Evolutionary conservation across 2,329 filamentous ascomycete genomes (phyloP).

Genomic region (Fusarium brevicatenulatum): DNA sequence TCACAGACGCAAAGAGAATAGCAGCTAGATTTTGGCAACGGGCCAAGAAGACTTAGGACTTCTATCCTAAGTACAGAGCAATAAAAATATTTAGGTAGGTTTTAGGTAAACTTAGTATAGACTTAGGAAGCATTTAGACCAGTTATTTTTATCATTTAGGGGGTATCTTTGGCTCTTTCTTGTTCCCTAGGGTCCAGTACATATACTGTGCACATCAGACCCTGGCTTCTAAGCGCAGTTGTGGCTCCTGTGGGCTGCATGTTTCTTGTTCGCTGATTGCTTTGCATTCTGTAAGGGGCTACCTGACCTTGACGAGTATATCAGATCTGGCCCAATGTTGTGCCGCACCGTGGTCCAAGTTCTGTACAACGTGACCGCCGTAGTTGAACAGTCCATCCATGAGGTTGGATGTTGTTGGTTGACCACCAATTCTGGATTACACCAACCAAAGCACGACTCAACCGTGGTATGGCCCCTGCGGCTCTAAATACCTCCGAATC

Average conservation of each 20-base stretch:
- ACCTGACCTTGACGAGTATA: slow-evolving; percentile 2
- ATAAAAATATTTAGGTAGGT: neutral
- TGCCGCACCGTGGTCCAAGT: neutral
- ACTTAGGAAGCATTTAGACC: neutral
- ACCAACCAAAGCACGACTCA: slow-evolving; percentile 14
- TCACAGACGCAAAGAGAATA: slow-evolving; percentile 15
- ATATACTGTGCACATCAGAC: neutral
- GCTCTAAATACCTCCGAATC: slow-evolving; percentile 29
- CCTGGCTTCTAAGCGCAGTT: slow-evolving; percentile 24
- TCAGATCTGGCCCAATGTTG: slow-evolving; percentile 1
- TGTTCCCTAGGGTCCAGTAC: neutral
- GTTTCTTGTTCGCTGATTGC: slow-evolving; percentile 11
- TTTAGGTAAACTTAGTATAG: neutral
- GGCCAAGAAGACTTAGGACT: neutral
- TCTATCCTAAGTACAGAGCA: no score
- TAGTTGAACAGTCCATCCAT: slow-evolving; percentile 10
- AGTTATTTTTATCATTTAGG: neutral
- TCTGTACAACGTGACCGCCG: slow-evolving; percentile 2
- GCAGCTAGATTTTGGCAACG: neutral
- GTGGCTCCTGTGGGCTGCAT: slow-evolving; percentile 25
- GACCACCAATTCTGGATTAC: neutral
- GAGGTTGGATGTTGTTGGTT: slow-evolving; percentile 11
- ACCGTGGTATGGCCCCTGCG: neutral
- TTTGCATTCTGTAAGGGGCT: slow-evolving; percentile 22
- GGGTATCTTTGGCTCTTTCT: neutral